phyloP scores from a whole-genome alignment of 163 green algal species.

The Volvox carteri region DNA sequence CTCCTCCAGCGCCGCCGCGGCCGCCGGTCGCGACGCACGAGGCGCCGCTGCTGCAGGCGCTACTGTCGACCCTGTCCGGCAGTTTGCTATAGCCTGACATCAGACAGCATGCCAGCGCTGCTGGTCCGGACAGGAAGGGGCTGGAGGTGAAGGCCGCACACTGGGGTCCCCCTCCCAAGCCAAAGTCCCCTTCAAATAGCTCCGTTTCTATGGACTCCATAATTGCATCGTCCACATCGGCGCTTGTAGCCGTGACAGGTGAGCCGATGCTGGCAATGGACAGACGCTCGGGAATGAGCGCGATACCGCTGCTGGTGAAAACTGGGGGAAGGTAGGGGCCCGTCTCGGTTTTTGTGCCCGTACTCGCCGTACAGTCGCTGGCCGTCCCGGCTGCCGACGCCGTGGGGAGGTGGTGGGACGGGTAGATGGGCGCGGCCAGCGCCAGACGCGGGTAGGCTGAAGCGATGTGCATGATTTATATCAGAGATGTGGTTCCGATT shows the following conservation, averaged over 20 bases:
- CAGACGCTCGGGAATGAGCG: background rate
- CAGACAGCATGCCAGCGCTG: background rate
- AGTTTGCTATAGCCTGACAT: slow-evolving; percentile 1
- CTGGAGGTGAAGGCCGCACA: background rate
- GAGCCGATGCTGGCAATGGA: slow-evolving; percentile 1
- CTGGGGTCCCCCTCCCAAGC: no score
- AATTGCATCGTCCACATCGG: slow-evolving; percentile 43
- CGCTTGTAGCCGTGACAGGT: background rate
- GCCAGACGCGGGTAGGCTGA: background rate
- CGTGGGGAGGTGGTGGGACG: background rate
- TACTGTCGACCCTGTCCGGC: slow-evolving; percentile 1
- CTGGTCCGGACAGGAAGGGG: background rate
- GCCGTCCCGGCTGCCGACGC: no score
- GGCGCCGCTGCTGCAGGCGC: background rate
- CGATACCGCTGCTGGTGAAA: background rate
- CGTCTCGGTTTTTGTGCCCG: no score
- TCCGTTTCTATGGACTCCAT: slow-evolving; percentile 37
- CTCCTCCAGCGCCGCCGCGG: no score
- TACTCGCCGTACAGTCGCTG: background rate
- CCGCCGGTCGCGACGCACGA: background rate
- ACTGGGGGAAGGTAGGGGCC: no score
- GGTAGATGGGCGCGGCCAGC: background rate
- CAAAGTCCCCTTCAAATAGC: slow-evolving; percentile 7
- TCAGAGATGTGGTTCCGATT: no score
- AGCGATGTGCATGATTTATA: background rate